Conservation (phyloP, 148 eudicot genomes). For the Camellia lanceoleosa region DNA sequence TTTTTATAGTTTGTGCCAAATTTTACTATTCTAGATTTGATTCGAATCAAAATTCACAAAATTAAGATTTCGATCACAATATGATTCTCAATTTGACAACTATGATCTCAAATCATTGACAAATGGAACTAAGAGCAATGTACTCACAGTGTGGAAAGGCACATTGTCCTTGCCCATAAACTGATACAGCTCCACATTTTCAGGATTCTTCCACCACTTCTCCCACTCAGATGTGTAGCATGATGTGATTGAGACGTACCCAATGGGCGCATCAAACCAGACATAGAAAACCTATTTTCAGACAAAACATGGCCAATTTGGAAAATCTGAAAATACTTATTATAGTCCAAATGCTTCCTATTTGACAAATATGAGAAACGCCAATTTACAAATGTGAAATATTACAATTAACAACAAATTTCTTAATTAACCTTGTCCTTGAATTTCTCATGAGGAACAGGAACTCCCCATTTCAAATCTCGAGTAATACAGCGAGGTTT, state of each 20-base stretch:
- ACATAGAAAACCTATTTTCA: constrained; percentile 79
- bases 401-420: neutral
- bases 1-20: no score
- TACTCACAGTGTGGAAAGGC: constrained; percentile 90
- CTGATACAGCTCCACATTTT: constrained; percentile 87
- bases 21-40: no score
- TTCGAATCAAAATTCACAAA: no score
- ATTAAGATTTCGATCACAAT: no score
- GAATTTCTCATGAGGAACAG: constrained; percentile 80
- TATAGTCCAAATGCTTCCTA: neutral
- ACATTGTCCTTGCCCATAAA: constrained; percentile 99
- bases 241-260: constrained; percentile 87
- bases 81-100: no score
- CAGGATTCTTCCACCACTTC: constrained; percentile 97
- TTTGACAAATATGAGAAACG: neutral
- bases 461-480: constrained; percentile 97
- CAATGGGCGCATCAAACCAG: constrained; percentile 98
- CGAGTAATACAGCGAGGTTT: constrained; percentile 79
- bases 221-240: constrained; percentile 93
- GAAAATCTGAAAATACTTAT: neutral
- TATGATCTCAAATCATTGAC: neutral
- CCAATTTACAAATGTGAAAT: neutral
- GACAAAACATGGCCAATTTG: constrained; percentile 3
- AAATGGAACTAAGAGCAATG: neutral
- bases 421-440: constrained; percentile 63